Conservation (phyloP, 352 stramenopile genomes). For the Globisporangium ultimum region DNA sequence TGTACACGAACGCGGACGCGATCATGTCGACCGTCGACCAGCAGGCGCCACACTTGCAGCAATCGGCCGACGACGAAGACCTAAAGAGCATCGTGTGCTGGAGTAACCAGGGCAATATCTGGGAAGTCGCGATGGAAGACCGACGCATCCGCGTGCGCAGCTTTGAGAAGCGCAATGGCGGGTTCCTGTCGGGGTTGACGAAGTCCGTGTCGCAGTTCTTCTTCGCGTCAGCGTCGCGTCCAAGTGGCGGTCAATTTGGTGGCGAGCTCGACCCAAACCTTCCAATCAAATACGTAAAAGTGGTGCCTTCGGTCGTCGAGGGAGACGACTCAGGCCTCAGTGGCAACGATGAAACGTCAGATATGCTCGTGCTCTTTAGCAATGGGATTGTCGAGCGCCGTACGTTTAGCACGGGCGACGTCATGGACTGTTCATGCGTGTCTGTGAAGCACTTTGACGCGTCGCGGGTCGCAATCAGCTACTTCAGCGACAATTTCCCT, state of each 20-base stretch:
- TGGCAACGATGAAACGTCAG: slow-evolving; percentile 32
- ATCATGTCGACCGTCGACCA: slow-evolving; percentile 14
- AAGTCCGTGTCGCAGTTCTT: slow-evolving; percentile 82
- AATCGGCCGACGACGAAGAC: slow-evolving; percentile 26
- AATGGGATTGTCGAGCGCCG: slow-evolving; percentile 65
- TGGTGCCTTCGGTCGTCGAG: slow-evolving; percentile 29
- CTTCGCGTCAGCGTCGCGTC: slow-evolving; percentile 41
- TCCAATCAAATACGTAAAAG: slow-evolving; percentile 51
- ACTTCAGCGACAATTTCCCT: slow-evolving; percentile 71
- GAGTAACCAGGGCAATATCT: slow-evolving; percentile 76
- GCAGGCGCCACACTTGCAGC: slow-evolving; percentile 12
- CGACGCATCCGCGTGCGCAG: slow-evolving; percentile 68
- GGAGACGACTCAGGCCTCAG: slow-evolving; percentile 7
- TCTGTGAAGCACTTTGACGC: slow-evolving; percentile 63
- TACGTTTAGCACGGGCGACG: slow-evolving; percentile 62
- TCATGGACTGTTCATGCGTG: slow-evolving; percentile 56
- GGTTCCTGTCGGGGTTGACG: slow-evolving; percentile 66
- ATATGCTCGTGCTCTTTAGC: slow-evolving; percentile 69
- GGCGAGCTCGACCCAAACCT: slow-evolving; percentile 42
- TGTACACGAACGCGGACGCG: slow-evolving; percentile 44
- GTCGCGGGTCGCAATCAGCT: slow-evolving; percentile 52
- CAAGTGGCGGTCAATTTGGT: slow-evolving; percentile 15
- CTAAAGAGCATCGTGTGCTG: slow-evolving; percentile 68
- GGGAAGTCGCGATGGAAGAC: slow-evolving; percentile 78
- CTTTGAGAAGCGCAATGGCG: slow-evolving; percentile 64